These are phyloP conservation scores for Suillus occidentalis DNA, from an alignment of 768 basidiomycete species.

Conservation along the genomic window DNA sequence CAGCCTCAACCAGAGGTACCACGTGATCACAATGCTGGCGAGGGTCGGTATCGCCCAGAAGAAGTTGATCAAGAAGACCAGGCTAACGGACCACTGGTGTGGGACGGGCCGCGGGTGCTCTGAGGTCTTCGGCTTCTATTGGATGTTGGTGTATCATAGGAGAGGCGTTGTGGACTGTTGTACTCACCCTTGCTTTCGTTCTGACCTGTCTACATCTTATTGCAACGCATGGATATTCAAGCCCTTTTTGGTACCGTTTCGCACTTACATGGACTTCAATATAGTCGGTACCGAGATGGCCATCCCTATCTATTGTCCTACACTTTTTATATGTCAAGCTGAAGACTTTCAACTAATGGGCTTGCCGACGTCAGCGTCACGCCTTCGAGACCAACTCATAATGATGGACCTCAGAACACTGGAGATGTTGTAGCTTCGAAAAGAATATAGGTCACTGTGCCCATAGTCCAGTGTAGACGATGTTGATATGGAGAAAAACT, in stretches of 20 bases:
- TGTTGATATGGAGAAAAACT: no score
- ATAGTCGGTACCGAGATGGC: background rate
- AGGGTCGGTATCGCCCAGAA: conserved; percentile 15
- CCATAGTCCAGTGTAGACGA: no score
- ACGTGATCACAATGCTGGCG: conserved; percentile 3
- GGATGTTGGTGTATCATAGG: conserved; percentile 14
- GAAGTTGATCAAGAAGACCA: conserved; percentile 1
- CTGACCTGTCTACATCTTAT: conserved; percentile 2
- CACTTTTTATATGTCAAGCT: background rate
- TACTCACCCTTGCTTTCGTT: conserved; percentile 12
- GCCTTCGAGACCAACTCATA: background rate
- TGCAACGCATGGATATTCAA: background rate
- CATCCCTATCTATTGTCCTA: conserved; percentile 2
- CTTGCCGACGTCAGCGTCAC: background rate
- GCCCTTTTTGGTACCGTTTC: background rate
- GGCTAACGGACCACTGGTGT: conserved; percentile 8
- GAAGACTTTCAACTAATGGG: background rate
- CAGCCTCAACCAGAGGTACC: background rate
- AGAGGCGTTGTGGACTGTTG: conserved; percentile 9
- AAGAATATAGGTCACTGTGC: no score
- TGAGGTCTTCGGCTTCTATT: conserved; percentile 19
- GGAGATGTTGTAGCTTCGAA: background rate
- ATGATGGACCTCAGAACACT: background rate
- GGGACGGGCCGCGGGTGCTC: conserved; percentile 20
- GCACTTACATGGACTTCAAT: conserved; percentile 5